Base-by-base conservation (phyloP, 2,329 filamentous ascomycete genomes). In the Botrytis porri region DNA sequence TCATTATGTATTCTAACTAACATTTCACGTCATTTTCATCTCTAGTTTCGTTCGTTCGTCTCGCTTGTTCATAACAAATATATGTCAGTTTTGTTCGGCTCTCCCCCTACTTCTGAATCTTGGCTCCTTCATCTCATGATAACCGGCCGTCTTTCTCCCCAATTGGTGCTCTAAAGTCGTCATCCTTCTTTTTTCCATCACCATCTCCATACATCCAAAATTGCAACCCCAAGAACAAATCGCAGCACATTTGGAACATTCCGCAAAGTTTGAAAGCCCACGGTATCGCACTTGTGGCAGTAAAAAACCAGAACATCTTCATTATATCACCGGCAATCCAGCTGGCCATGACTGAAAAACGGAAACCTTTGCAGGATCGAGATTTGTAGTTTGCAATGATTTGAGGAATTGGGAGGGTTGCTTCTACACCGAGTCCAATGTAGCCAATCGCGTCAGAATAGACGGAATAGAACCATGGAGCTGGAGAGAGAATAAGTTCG, bases 231-330 rank as follows among this genome's bases (percentile, higher is more conserved):
- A 96, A 85, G 75, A 92, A 90, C 66, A 86, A 83, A 83, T 97
- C 93, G 82, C 93, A 95, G 35, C 84, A 84, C 32, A 92, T 92
- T 84, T 96, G 93, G 82, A 96, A 94, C 72, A 94, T 85, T 76
- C 92, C 93, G 80, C 93, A 95, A 32, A 93, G 83, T 84, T 95
- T 95, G 83, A 96, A 97, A 1, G 92, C 89, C 86, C 87, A 87
- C 0, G 93, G 93, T 45, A 96, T 93, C 78, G 87, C 85, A 6
- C 88, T 88, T 1, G 86, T 88, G 1, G 91, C 88, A 2, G 90
- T 92, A 75, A 95, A 92, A 84, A 95, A 96, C 89, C 89, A 92
- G 79, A 94, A 92, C 87, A 95, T 92, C 86, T 97, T 97, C 90
- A 96, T 94, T 14, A 88, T 85, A 82, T 97, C 93, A 75, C 93